Base-by-base conservation (phyloP, 2,329 filamentous ascomycete genomes). In the Cladosporium sp. region DNA sequence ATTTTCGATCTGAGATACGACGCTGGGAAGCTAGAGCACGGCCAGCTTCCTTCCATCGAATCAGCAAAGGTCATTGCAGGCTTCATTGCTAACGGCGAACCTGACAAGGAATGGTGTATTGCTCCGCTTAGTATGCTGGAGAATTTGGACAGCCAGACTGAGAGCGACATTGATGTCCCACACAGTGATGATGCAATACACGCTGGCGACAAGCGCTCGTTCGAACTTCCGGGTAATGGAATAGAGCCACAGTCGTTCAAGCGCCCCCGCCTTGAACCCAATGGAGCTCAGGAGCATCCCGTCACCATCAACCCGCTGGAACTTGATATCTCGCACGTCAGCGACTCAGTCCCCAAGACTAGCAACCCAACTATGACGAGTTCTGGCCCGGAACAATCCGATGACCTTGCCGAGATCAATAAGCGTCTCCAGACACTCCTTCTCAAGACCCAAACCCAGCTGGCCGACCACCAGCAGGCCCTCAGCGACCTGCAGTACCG, bases 311-410 rank as follows among this genome's bases (percentile, higher is more conserved):
- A 68, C 43, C 63, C 63, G 4, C 57, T 61, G n/a, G 63, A 68
- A 2, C 53, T 67, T 18, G 69, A 72, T 6, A 56, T 69, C 18
- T 72, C 70, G 1, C 70, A 68, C 22, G 61, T 73, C 44, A 75
- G 70, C 52, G 71, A 75, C 55, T 74, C 72, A 0, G 62, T 72
- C 51, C 65, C 65, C 8, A 62, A 65, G 9, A 64, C 64, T 5
- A 62, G 59, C 9, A 14, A 50, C 28, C 19, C 18, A 19, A 14
- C 14, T 2, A 14, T 50, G 4, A 16, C 31, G 9, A 2, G 43
- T 10, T 31, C 40, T n/a, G 22, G 16, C 7, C 32, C 49, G 11
- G 44, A 49, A 10, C 34, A 45, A 5, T 44, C 46, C 19, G 35
- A 50, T 7, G 14, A 41, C 9, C 14, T 49, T 9, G 32, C 54